A percentile compares a stretch with the other conserved stretches of the same genome.
Conservation (phyloP, 139 green algal species). For the Tetradesmus lagerheimii region DNA sequence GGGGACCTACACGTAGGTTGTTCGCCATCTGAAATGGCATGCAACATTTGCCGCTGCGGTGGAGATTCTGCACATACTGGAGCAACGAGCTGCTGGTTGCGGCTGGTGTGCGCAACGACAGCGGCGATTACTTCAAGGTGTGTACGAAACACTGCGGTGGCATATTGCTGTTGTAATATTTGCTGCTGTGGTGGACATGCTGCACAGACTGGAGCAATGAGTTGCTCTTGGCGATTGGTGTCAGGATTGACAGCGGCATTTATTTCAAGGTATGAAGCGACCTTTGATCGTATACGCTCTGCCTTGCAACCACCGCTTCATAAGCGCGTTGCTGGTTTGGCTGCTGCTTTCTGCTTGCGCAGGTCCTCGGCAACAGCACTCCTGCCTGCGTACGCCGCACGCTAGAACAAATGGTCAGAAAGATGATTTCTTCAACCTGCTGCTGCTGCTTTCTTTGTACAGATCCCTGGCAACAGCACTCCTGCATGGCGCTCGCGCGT, state of each 20-base stretch:
- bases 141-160: too few species aligned
- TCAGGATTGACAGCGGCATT: constrained; percentile 56
- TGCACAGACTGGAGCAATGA: constrained; percentile 64
- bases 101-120: constrained; percentile 57
- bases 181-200: too few species aligned
- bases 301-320: too few species aligned
- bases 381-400: too few species aligned
- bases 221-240: constrained; percentile 65
- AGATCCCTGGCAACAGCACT: constrained; percentile 57
- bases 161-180: too few species aligned
- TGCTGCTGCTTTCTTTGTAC: background rate
- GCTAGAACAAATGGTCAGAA: too few species aligned
- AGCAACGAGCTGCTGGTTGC: constrained; percentile 67
- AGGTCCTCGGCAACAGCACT: constrained; percentile 53
- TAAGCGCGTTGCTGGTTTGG: background rate
- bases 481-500: constrained; percentile 52
- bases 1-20: too few species aligned
- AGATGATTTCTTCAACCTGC: too few species aligned
- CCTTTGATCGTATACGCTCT: too few species aligned
- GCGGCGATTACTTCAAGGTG: constrained; percentile 66
- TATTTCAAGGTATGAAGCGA: constrained; percentile 74
- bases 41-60: too few species aligned
- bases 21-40: too few species aligned
- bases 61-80: too few species aligned
- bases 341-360: background rate